Evolutionary conservation across 768 basidiomycete genomes (phyloP).

Genomic region (Xerocomellus amylosporus): DNA sequence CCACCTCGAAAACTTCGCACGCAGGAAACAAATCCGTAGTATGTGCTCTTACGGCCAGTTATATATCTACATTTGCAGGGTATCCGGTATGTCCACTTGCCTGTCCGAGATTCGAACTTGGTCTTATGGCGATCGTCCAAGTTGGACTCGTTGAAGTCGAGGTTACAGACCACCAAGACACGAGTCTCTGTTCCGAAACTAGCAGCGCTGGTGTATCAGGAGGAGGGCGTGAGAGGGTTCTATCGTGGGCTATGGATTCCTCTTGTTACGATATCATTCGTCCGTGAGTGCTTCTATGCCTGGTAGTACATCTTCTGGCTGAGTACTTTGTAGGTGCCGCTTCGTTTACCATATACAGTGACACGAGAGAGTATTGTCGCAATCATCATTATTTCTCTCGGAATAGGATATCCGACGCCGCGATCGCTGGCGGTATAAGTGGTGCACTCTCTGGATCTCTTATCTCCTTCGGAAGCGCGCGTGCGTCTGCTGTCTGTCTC

Average conservation of each 20-base stretch:
- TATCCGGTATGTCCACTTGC: slow-evolving; percentile 58
- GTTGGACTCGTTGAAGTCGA: slow-evolving; percentile 93
- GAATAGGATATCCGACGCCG: slow-evolving; percentile 63
- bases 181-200: slow-evolving; percentile 71
- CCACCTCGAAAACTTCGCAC: slow-evolving; percentile 5
- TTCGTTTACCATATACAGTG: slow-evolving; percentile 87
- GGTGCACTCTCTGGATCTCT: slow-evolving; percentile 87
- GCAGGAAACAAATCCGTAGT: slow-evolving; percentile 84
- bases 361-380: slow-evolving; percentile 73
- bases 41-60: slow-evolving; percentile 87
- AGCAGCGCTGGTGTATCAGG: slow-evolving; percentile 70
- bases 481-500: slow-evolving; percentile 46
- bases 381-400: slow-evolving; percentile 56
- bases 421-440: slow-evolving; percentile 74
- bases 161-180: slow-evolving; percentile 81
- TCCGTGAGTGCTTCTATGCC: slow-evolving; percentile 60
- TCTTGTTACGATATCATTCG: slow-evolving; percentile 92
- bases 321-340: slow-evolving; percentile 60
- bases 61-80: slow-evolving; percentile 89
- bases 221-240: slow-evolving; percentile 87
- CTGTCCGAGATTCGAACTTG: background rate
- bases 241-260: slow-evolving; percentile 92
- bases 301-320: slow-evolving; percentile 1
- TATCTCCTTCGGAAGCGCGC: slow-evolving; percentile 86
- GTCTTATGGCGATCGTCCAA: slow-evolving; percentile 30